These are phyloP conservation scores for Trypanosoma rangeli DNA, from an alignment of 208 protist genomes.

Conservation along the genomic window DNA sequence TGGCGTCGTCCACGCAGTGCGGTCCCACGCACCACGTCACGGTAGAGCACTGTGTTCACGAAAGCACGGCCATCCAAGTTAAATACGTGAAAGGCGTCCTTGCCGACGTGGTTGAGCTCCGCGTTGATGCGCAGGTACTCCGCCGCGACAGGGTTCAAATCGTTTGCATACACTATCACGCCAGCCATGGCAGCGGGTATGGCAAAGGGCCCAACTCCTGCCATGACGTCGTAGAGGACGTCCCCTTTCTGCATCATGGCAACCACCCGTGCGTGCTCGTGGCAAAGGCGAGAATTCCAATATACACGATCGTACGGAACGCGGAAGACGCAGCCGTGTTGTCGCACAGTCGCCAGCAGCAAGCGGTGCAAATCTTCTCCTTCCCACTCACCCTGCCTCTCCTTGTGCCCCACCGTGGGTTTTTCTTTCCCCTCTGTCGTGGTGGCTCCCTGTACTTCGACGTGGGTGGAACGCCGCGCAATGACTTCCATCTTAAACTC, in stretches of 20 bases:
- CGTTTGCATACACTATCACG: constrained; percentile 94
- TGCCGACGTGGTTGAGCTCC: constrained; percentile 80
- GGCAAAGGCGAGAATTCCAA: constrained; percentile 97
- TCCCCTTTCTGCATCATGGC: constrained; percentile 65
- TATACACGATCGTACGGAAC: constrained; percentile 98
- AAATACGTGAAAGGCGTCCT: constrained; percentile 56
- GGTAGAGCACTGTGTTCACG: constrained; percentile 77
- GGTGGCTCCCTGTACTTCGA: not conserved
- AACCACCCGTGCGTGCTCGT: constrained; percentile 94
- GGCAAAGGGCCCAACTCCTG: constrained; percentile 97
- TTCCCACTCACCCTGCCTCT: not conserved
- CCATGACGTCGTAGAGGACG: constrained; percentile 95
- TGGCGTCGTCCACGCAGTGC: constrained; percentile 58
- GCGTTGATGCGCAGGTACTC: constrained; percentile 92
- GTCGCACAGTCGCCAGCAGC: constrained; percentile 78
- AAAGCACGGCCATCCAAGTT: constrained; percentile 96
- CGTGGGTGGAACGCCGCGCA: constrained; percentile 62
- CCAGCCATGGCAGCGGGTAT: constrained; percentile 91
- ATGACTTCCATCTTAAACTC: constrained; percentile 98
- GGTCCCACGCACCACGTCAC: constrained; percentile 25
- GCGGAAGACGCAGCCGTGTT: constrained; percentile 93
- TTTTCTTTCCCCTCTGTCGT: not conserved
- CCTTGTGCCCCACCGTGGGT: not conserved
- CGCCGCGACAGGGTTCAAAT: constrained; percentile 95
- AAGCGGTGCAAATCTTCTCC: constrained; percentile 39